phyloP scores from a whole-genome alignment of 176 grass and related monocot species.

The Eremochloa ophiuroides region DNA sequence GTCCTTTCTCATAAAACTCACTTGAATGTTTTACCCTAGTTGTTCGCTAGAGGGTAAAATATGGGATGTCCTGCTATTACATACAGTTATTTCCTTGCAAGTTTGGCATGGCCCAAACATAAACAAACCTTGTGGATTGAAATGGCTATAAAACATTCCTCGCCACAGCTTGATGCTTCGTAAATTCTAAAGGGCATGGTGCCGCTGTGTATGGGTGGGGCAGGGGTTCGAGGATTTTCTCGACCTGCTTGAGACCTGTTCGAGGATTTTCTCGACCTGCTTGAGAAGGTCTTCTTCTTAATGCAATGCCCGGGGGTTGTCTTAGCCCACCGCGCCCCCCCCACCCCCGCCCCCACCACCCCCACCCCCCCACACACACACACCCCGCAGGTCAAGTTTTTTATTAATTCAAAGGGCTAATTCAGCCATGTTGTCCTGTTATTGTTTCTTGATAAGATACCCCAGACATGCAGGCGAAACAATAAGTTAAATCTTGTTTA shows the following conservation, averaged over 20 bases:
- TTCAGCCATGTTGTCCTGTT: not conserved
- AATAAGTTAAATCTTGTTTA: not conserved
- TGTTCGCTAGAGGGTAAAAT: not conserved
- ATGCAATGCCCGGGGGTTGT: no score
- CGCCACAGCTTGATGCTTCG: not conserved
- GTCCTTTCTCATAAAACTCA: not conserved
- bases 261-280: no score
- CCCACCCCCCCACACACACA: no score
- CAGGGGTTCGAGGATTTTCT: no score
- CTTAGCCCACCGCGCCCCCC: no score
- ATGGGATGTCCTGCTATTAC: not conserved
- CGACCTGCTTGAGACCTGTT: no score
- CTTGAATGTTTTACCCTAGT: not conserved
- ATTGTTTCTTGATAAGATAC: constrained; percentile 6
- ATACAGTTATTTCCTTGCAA: not conserved
- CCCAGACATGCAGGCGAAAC: not conserved
- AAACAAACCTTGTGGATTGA: not conserved
- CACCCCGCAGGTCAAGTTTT: no score
- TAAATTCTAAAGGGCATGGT: constrained; percentile 5
- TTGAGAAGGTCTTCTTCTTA: no score
- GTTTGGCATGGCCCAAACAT: not conserved
- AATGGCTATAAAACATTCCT: not conserved
- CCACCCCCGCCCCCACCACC: no score
- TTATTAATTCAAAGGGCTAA: no score
- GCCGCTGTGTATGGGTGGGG: no score